Evolutionary conservation across 495 filamentous ascomycete species (phyloP), one percentile per base, ranked within the genome.

Genomic region (Entonaema liquescens): DNA sequence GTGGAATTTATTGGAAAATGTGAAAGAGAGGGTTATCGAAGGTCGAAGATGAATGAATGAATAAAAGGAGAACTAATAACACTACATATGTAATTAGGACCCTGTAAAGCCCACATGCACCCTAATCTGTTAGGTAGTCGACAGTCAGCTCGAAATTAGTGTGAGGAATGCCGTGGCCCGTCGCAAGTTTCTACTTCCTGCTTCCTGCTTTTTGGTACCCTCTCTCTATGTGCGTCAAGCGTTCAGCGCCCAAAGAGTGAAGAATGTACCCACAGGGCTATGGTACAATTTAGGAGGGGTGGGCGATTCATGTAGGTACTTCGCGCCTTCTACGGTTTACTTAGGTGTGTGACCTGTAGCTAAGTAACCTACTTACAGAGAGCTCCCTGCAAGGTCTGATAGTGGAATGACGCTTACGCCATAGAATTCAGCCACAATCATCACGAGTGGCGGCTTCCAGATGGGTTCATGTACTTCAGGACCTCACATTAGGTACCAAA

Each of bases 11-110:
- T 59, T 59, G 19, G 56, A 63, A 57, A 63, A 67, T 40, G 61
- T 72, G 70, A 73, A 73, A 69, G 65, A 55, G 60, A 69, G 65
- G 62, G 62, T 40, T 68, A 57, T 73, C 57, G 57, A 69, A 68
- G 44, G 61, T 69, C 13, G 49, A 56, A 66, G 70, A 69, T 65
- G 47, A 68, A 65, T 47, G 42, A 47, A 47, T 64, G 42, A 66
- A 55, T 35, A 35, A 73, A 65, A 36, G 25, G 47, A 52, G 12
- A 26, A 59, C 47, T 56, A 68, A 73, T 49, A 28, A 57, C 59
- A 21, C 52, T 65, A 36, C 29, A 56, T 19, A 28, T 53, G 53
- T 65, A 61, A 61, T 56, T 19, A 68, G 38, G 61, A 59, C 70
- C 61, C 67, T 73, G 62, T 52, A 65, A 67, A 70, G 54, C 40